These are phyloP conservation scores for Cryptosporidium tyzzeri DNA, from an alignment of 169 alveolate genomes.

Conservation along the genomic window DNA sequence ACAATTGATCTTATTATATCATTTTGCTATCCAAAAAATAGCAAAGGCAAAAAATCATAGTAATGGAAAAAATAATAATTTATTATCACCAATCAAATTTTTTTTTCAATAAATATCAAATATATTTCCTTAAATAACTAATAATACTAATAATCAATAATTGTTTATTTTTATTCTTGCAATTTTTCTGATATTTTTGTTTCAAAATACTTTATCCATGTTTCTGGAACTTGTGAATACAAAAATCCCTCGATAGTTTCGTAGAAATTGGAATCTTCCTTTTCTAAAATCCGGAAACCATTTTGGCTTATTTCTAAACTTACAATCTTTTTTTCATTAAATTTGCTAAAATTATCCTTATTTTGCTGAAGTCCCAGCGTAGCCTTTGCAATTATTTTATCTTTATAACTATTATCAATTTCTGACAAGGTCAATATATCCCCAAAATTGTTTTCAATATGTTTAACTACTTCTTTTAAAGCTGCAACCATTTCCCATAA, in stretches of 20 bases:
- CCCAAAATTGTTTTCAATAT: slow-evolving; percentile 4
- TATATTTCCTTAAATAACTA: neutral
- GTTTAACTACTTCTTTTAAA: slow-evolving; percentile 13
- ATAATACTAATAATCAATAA: neutral
- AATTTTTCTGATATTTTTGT: slow-evolving; percentile 6
- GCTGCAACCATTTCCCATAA: neutral
- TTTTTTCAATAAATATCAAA: neutral
- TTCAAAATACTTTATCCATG: slow-evolving; percentile 39
- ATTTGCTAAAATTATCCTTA: neutral
- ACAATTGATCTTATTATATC: neutral
- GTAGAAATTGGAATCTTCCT: neutral
- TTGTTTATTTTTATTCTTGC: neutral
- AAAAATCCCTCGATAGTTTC: slow-evolving; percentile 49
- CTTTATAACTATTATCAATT: slow-evolving; percentile 22
- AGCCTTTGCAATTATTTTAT: neutral
- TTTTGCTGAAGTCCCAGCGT: neutral
- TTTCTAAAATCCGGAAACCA: slow-evolving; percentile 1
- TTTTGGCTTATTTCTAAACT: slow-evolving; percentile 13
- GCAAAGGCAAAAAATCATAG: neutral
- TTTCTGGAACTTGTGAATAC: slow-evolving; percentile 24
- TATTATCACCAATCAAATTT: neutral
- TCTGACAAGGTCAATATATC: slow-evolving; percentile 18
- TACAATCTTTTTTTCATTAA: neutral
- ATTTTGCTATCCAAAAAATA: neutral
- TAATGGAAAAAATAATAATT: neutral